Conservation (phyloP, 257 asterid genomes). For the Gentiana dahurica region DNA sequence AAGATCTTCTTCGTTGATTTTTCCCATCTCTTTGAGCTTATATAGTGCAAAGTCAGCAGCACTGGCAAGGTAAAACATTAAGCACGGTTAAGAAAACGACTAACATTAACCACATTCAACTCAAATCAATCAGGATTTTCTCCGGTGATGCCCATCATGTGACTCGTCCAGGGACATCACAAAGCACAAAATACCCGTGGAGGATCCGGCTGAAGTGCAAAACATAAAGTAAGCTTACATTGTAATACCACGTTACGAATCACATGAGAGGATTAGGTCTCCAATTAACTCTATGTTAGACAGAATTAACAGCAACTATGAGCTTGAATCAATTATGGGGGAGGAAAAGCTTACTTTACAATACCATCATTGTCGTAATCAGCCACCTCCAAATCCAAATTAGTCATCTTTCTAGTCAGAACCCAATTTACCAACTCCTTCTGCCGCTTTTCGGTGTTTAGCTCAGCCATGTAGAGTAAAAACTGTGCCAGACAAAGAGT, state of each 20-base stretch:
- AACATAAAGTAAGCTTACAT: too few species aligned
- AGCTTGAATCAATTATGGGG: not conserved
- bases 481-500: constrained; percentile 73
- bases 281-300: too few species aligned
- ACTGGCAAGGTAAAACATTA: constrained; percentile 23
- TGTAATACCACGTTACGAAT: too few species aligned
- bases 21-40: constrained; percentile 96
- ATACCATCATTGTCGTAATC: constrained; percentile 68
- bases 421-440: constrained; percentile 45
- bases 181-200: too few species aligned
- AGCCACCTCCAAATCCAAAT: constrained; percentile 77
- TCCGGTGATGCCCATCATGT: too few species aligned
- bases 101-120: not conserved
- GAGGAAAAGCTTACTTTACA: constrained; percentile 43
- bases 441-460: constrained; percentile 58
- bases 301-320: not conserved
- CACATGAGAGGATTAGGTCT: too few species aligned
- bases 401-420: constrained; percentile 52
- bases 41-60: constrained; percentile 65
- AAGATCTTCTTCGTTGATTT: constrained; percentile 65
- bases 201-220: too few species aligned
- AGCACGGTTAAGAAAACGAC: constrained; percentile 1
- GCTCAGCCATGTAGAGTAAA: constrained; percentile 64
- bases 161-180: too few species aligned
- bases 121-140: too few species aligned